Base-by-base conservation (phyloP, 106 monocot species). In the Apostasia shenzhenica region DNA sequence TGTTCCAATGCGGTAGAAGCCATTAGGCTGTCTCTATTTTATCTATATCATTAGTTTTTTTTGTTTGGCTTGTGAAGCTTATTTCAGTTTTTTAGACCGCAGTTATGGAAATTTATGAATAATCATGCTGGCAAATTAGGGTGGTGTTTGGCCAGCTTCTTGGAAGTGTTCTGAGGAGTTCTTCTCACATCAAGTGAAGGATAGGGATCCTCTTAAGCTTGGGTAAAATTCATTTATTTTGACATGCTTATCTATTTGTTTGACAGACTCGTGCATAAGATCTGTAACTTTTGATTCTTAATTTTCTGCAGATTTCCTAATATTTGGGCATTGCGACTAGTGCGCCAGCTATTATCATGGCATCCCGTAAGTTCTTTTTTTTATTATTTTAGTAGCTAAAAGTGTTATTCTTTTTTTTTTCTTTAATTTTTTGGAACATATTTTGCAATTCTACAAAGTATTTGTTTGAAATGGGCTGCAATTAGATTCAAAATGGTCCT, bases 131-230 rank as follows among this genome's bases (percentile, higher is more conserved):
- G 59, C 47, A 66, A 57, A 38, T 41, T 49, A 87, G 82, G 73
- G 59, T 54, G 77, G 70, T 9, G 77, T 79, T 37, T 78, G 67
- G 60, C 81, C 78, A 67, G 87, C 90, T 73, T 85, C 85, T 54
- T 85, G 84, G 90, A 90, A 90, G 77, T 94, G 94, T 73, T 90
- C 94, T 38, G 90, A 94, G 73, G 94, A 94, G 63, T 94, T 78
- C 6, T 94, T 94, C 77, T 70, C 81, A 12, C 53, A 78, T 60
- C 85, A 74, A 80, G 81, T 94, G 60, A 94, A 87, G 76, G 83
- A 69, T 67, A 84, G 82, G 70, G 94, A 94, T 77, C 94, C 94
- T 72, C 90, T 94, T 79, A 85, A 83, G 72, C 66, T 87, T 55
- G 94, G 94, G 90, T 94, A 42, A 69, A 84, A 72, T 2, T 64